Percentiles rank a stretch among this genome's conserved stretches.
Evolutionary conservation across 2,329 filamentous ascomycete genomes (phyloP).

Genomic region (Sarocladium brachiariae): DNA sequence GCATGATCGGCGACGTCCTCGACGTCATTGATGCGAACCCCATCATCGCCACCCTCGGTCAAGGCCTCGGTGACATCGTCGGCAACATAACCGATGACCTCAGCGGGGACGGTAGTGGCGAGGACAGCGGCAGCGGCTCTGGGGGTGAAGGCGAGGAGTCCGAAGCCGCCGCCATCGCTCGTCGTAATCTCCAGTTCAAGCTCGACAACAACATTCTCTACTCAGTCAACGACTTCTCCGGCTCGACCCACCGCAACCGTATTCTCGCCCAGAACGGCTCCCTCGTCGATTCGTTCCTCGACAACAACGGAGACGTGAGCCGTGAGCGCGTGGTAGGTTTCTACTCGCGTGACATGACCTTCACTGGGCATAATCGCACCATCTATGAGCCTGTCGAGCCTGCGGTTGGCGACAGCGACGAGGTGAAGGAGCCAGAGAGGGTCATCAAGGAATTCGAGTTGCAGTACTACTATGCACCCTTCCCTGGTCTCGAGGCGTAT

Average conservation of each 20-base stretch:
- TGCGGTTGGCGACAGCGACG: constrained; percentile 13
- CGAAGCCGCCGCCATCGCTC: constrained; percentile 11
- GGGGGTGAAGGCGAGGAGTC: background rate
- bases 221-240: constrained; percentile 52
- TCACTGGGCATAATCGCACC: constrained; percentile 45
- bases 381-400: constrained; percentile 34
- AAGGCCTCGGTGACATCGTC: constrained; percentile 40
- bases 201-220: constrained; percentile 52
- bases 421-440: background rate
- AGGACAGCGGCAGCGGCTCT: constrained; percentile 7
- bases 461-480: constrained; percentile 48
- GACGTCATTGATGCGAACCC: constrained; percentile 55
- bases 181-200: constrained; percentile 31
- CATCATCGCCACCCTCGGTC: constrained; percentile 47
- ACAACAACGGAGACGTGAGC: constrained; percentile 44
- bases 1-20: constrained; percentile 53
- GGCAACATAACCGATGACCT: constrained; percentile 8
- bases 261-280: constrained; percentile 48
- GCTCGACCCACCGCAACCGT: constrained; percentile 49
- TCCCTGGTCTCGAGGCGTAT: constrained; percentile 36
- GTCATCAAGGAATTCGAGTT: constrained; percentile 34
- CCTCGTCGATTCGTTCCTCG: constrained; percentile 45
- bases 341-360: constrained; percentile 46
- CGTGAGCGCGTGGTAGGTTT: constrained; percentile 37
- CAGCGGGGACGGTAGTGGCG: constrained; percentile 12